Conservation (phyloP, 768 basidiomycete genomes). For the Rhizopogon salebrosus region DNA sequence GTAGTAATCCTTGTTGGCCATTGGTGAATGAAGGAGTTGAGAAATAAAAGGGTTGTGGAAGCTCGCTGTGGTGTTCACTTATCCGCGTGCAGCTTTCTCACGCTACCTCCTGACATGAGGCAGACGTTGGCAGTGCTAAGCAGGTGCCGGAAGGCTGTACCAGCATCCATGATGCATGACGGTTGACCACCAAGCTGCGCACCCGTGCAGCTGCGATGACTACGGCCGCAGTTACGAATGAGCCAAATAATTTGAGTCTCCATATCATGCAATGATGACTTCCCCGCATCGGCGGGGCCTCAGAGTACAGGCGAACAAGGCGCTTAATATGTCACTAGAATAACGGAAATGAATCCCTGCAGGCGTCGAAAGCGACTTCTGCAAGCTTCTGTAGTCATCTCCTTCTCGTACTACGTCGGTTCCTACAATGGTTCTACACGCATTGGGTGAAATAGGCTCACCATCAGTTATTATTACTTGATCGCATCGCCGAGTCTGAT, state of each 20-base stretch:
- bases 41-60: constrained; percentile 9
- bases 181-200: constrained; percentile 2
- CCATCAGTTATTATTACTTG: neutral
- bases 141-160: neutral
- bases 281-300: neutral
- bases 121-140: neutral
- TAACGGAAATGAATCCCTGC: constrained; percentile 1
- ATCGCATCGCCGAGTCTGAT: constrained; percentile 2
- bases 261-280: neutral
- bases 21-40: constrained; percentile 22
- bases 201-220: neutral
- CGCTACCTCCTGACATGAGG: neutral
- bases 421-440: too few species aligned
- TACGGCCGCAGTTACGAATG: neutral
- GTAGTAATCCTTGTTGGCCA: constrained; percentile 80
- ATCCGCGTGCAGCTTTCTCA: constrained; percentile 2
- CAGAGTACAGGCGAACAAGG: neutral
- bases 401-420: too few species aligned
- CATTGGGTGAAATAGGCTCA: neutral
- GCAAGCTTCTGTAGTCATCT: too few species aligned
- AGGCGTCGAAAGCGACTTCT: neutral
- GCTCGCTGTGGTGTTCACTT: neutral
- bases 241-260: neutral
- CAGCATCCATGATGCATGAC: constrained; percentile 1
- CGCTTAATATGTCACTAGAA: neutral